Evolutionary conservation across 257 asterid genomes (phyloP).

Genomic region (Fraxinus americana): DNA sequence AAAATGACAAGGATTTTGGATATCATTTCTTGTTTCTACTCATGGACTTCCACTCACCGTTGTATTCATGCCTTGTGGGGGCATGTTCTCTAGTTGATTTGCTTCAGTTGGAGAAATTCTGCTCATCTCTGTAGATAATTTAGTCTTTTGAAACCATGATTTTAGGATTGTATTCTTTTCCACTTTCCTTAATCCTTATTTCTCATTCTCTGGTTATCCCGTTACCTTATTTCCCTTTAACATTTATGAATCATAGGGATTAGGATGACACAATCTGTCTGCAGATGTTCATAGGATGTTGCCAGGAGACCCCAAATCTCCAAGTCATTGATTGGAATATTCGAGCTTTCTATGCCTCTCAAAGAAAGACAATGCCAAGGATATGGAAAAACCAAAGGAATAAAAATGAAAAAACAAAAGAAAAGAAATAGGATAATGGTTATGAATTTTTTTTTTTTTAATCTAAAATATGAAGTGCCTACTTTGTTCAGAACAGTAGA

Average conservation of each 20-base stretch:
- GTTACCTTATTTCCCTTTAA: not conserved
- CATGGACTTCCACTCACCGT: constrained; percentile 24
- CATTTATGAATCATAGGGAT: not conserved
- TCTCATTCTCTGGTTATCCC: constrained; percentile 1
- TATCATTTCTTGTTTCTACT: constrained; percentile 14
- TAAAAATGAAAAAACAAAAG: not conserved
- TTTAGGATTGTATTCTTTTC: not conserved
- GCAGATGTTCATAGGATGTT: not conserved
- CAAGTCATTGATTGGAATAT: not conserved
- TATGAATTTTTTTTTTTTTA: not conserved
- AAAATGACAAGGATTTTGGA: constrained; percentile 34
- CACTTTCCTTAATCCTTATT: not conserved
- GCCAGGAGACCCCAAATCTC: not conserved
- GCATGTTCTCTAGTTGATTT: constrained; percentile 29
- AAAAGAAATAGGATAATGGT: not conserved
- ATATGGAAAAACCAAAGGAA: not conserved
- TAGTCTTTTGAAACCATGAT: constrained; percentile 15
- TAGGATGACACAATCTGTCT: not conserved
- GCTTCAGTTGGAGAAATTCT: constrained; percentile 3
- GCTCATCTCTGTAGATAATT: not conserved
- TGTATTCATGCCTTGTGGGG: constrained; percentile 20
- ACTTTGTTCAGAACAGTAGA: constrained; percentile 18
- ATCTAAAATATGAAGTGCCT: constrained; percentile 1
- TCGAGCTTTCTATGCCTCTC: not conserved
- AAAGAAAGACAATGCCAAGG: constrained; percentile 3